Evolutionary conservation across 345 rosid genomes (phyloP).

Genomic region (Moringa oleifera): DNA sequence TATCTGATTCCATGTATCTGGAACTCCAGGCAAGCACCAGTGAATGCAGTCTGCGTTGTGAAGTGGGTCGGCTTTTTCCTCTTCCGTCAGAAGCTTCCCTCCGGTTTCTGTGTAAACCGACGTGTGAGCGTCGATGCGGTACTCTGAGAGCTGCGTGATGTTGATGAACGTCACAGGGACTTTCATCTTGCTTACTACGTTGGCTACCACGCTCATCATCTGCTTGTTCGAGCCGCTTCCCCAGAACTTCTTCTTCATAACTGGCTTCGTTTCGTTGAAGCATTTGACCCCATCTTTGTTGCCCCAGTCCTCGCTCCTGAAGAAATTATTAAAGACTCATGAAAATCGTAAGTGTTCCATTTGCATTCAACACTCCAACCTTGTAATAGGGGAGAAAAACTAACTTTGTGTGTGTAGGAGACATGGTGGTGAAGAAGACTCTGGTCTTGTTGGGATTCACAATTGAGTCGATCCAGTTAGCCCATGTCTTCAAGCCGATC

Average conservation of each 20-base stretch:
- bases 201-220: conserved; percentile 67
- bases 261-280: conserved; percentile 80
- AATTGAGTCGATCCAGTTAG: conserved; percentile 82
- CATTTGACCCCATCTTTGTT: conserved; percentile 59
- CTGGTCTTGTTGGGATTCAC: conserved; percentile 69
- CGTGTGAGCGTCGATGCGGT: conserved; percentile 75
- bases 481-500: conserved; percentile 79
- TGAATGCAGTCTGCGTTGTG: conserved; percentile 87
- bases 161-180: conserved; percentile 67
- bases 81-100: conserved; percentile 57
- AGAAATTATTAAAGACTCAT: no score
- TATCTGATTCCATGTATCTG: conserved; percentile 88
- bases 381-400: conserved; percentile 2
- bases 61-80: conserved; percentile 59
- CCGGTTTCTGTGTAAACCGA: conserved; percentile 75
- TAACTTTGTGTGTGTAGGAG: conserved; percentile 79
- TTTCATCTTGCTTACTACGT: conserved; percentile 48
- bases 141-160: conserved; percentile 82
- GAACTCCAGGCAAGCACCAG: conserved; percentile 94
- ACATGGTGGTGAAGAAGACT: conserved; percentile 86
- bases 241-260: conserved; percentile 56
- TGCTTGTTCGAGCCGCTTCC: conserved; percentile 51
- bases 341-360: no score
- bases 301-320: conserved; percentile 73
- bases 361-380: no score